Percentiles rank a stretch among this genome's conserved stretches.
Evolutionary conservation across 305 asterid species (phyloP).

Genomic region (Solanum hybrid): DNA sequence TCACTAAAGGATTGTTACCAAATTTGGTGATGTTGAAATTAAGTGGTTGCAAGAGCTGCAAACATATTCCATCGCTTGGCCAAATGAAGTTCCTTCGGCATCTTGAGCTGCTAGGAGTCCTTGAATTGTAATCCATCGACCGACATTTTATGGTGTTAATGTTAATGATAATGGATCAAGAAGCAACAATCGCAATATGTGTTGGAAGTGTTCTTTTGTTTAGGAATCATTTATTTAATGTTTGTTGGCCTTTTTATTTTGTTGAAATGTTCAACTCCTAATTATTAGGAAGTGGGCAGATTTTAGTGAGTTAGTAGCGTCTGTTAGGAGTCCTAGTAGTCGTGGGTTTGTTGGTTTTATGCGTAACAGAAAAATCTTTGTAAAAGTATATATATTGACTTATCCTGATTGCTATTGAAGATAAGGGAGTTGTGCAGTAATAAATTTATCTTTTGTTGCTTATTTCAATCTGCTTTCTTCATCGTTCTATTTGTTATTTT

Average conservation of each 20-base stretch:
- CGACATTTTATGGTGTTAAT: conserved; percentile 7
- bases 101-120: neutral
- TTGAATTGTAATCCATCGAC: conserved; percentile 1
- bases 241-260: neutral
- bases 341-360: neutral
- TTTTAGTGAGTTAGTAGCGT: neutral
- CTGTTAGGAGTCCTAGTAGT: neutral
- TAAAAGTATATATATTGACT: no score
- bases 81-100: conserved; percentile 20
- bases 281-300: neutral
- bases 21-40: conserved; percentile 3
- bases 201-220: neutral
- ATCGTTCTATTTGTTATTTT: no score
- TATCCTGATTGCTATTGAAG: neutral
- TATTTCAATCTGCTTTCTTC: neutral
- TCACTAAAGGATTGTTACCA: neutral
- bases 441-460: neutral
- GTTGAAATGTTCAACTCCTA: neutral
- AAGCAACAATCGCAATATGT: neutral
- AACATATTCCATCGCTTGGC: conserved; percentile 14
- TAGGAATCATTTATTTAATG: neutral
- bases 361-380: neutral
- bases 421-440: neutral
- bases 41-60: neutral
- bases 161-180: neutral